Percentiles rank a stretch among this genome's conserved stretches.
Conservation (phyloP, 768 basidiomycete genomes). For the Dentipellis fragilis region DNA sequence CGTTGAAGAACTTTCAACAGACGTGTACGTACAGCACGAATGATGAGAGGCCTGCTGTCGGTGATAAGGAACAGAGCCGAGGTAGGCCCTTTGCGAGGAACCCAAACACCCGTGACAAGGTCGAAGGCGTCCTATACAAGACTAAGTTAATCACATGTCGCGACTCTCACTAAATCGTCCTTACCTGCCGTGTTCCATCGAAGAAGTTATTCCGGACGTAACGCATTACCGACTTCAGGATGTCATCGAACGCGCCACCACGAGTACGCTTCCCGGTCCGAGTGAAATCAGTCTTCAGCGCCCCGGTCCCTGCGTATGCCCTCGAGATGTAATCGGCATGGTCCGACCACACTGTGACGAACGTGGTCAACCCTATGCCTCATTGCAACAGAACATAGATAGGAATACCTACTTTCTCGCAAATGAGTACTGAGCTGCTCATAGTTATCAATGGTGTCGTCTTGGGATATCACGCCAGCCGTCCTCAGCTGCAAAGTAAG, state of each 20-base stretch:
- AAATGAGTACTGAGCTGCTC: conserved; percentile 73
- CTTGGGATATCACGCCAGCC: conserved; percentile 42
- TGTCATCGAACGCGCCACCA: conserved; percentile 76
- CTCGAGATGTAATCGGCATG: conserved; percentile 86
- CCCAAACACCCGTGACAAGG: conserved; percentile 85
- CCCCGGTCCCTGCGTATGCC: conserved; percentile 92
- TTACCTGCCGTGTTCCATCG: conserved; percentile 84
- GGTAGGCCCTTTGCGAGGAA: conserved; percentile 66
- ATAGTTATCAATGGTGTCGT: conserved; percentile 74
- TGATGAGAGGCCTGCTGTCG: conserved; percentile 73
- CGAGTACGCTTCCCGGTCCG: conserved; percentile 83
- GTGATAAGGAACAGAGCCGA: conserved; percentile 61
- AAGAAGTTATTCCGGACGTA: conserved; percentile 96
- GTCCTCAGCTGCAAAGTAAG: conserved; percentile 69
- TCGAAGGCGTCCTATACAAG: conserved; percentile 82
- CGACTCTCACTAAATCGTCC: background rate
- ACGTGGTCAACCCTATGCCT: conserved; percentile 5
- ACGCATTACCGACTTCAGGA: conserved; percentile 70
- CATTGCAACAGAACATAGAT: background rate
- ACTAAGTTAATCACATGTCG: background rate
- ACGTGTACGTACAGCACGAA: conserved; percentile 59
- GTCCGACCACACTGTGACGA: conserved; percentile 83
- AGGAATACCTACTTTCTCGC: conserved; percentile 62
- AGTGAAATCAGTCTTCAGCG: conserved; percentile 94
- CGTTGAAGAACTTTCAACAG: background rate